Evolutionary conservation across 1,284 basidiomycete genomes (phyloP), one percentile per base, ranked within the genome.

Genomic region (Apiotrichum domesticum): DNA sequence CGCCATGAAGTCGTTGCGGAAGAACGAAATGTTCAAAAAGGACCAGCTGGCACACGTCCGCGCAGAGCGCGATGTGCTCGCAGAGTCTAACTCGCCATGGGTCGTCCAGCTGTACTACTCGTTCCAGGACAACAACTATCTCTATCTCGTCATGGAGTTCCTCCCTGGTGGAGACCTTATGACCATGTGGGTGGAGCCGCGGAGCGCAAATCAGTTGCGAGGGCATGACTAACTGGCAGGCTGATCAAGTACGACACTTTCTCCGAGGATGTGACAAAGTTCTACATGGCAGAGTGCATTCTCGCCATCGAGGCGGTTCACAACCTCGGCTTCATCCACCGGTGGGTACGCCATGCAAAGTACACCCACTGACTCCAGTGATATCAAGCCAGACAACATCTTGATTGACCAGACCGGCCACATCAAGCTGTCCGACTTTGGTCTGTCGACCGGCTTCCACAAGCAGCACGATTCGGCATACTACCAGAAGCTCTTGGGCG

Each of bases 241-340:
- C 81, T 98, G 63, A 98, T 98, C 87, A 98, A 98, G 78, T 98
- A 98, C 77, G 95, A 98, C 75, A 91, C 95, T 1, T 98, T 98
- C 78, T 92, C 90, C 9, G 95, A 98, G 76, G 95, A 98, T 72
- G 95, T 98, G 41, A 96, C 93, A 37, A 86, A 96, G 56, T 98
- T 98, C 79, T 98, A 98, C 78, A 97, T 98, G 85, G 95, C 95
- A 44, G 95, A 98, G 78, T 97, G 93, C 74, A 92, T 98, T 55
- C 82, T 98, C 37, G 95, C 95, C 29, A 94, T 98, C 61, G 95
- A 98, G 75, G 95, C 94, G 1, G 95, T 98, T 2, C 95, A 98
- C 78, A 91, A 92, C 68, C 84, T 98, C 29, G 95, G 95, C n/a
- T 98, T 98, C 76, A 98, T 98, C 68, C 95, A 98, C 77, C 88